Evolutionary conservation across 805 yeast species (phyloP), one percentile per base, ranked within the genome.

Genomic region (Candida ascalaphidarum): DNA sequence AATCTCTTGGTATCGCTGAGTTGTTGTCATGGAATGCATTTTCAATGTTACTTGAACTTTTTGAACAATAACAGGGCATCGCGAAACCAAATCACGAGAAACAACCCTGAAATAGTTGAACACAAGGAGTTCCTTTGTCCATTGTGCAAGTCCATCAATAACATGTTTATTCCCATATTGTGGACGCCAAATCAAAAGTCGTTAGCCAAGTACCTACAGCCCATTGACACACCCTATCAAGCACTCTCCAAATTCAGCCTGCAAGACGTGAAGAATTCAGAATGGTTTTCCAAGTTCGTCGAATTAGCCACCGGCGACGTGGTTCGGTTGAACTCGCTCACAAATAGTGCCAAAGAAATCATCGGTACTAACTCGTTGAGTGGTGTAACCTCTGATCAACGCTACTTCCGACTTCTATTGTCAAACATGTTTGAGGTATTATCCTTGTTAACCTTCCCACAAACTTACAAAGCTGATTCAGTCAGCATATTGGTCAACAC

Each of bases 21-120:
- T 28, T 89, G 98, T 59, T 94, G 96, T 1, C 98, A 89, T 54
- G 94, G 95, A 2, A 80, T 89, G 77, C 98, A 89, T 51, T 74
- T 71, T 35, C 64, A 71, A 11, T 89, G 98, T 48, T 80, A 78
- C 43, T 52, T 72, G 29, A 74, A 75, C 33, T 82, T 75, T 44
- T 51, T 80, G 44, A 60, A 63, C 18, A 68, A 77, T n/a, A 63
- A 68, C 23, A 59, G 71, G 28, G 53, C 65, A 5, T 66, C 78
- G 11, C 74, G 71, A 40, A 73, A 68, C 11, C 94, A 85, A 45
- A 73, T 86, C 19, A 82, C 95, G 0, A 65, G 94, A 46, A 83
- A 88, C 27, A 63, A 77, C 4, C 94, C 95, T 0, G 94, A 81
- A 37, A 75, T 81, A 36, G 55, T 65, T 9, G 76, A 75, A 17